These are phyloP conservation scores for Euphorbia pulcherrima DNA, from an alignment of 345 rosid species.

Conservation along the genomic window DNA sequence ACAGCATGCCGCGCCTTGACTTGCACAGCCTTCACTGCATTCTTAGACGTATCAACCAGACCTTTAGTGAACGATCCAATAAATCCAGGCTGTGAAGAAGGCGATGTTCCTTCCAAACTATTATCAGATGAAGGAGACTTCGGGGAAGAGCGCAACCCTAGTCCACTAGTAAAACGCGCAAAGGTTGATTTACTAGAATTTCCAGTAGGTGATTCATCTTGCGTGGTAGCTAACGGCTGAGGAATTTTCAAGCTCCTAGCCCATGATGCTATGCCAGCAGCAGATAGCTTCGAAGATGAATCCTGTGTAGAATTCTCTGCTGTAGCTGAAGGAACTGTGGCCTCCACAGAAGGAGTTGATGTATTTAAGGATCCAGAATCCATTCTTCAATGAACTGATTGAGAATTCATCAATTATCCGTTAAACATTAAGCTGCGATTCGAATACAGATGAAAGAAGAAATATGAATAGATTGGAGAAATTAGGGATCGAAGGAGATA, in stretches of 20 bases:
- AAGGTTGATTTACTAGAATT: constrained; percentile 57
- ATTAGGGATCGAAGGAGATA: no score
- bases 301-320: constrained; percentile 40
- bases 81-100: constrained; percentile 51
- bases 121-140: constrained; percentile 57
- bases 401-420: constrained; percentile 16
- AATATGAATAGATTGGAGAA: neutral
- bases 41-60: constrained; percentile 76
- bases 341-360: constrained; percentile 32
- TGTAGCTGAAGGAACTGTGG: constrained; percentile 34
- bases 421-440: constrained; percentile 18
- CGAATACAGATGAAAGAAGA: neutral
- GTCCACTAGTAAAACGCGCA: constrained; percentile 71
- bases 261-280: constrained; percentile 60
- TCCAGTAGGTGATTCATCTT: constrained; percentile 42
- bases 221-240: constrained; percentile 49
- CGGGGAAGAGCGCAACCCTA: constrained; percentile 64
- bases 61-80: constrained; percentile 72
- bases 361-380: constrained; percentile 48
- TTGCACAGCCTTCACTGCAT: constrained; percentile 85
- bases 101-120: constrained; percentile 42
- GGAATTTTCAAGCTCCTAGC: constrained; percentile 73
- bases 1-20: constrained; percentile 88
- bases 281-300: constrained; percentile 53
- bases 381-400: constrained; percentile 27